Base-by-base conservation (phyloP, 2,329 filamentous ascomycete genomes). In the Curvularia sp. region DNA sequence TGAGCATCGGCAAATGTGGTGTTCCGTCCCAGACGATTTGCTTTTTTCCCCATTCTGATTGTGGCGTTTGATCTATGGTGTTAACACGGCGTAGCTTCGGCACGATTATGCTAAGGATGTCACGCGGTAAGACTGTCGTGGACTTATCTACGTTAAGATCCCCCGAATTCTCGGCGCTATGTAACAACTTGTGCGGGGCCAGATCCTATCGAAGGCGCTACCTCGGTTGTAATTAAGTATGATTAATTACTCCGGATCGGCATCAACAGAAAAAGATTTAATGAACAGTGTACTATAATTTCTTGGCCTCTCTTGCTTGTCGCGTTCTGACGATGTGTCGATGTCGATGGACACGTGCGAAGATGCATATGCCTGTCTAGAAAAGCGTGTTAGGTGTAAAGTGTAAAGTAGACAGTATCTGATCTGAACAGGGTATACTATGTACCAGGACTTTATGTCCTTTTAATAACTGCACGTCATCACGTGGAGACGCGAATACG, bases 401-500 rank as follows among this genome's bases (percentile, higher is more conserved):
- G 34, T 27, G 25, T n/a, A 5, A 39, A 18, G 34, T 25, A 49
- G 21, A n/a, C 13, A 8, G 12, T 9, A 27, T 28, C 5, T 21
- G 5, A 19, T 18, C 25, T 36, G 23, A 38, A 27, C 15, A n/a
- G n/a, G 12, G 34, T 25, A 19, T 38, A 25, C 13, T 49, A 27
- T 27, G 34, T 36, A 36, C 25, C 19, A 12, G 2, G 34, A 27
- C 21, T 7, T 27, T 27, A 34, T 27, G 23, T 13, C 34, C 9
- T 13, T 25, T 13, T 39, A 28, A 25, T 38, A 9, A 5, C 32
- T 13, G 32, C 50, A 53, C 50, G 50, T 32, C 50, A 54, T 57
- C 55, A 57, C 55, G 51, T 57, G 55, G 51, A 47, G 47, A 57
- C 49, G 49, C 49, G 57, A 57, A 53, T 36, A 52, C 43, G 43